Evolutionary conservation across 2,329 filamentous ascomycete species (phyloP), one percentile per base, ranked within the genome.

Genomic region (Diaporthe capsici): DNA sequence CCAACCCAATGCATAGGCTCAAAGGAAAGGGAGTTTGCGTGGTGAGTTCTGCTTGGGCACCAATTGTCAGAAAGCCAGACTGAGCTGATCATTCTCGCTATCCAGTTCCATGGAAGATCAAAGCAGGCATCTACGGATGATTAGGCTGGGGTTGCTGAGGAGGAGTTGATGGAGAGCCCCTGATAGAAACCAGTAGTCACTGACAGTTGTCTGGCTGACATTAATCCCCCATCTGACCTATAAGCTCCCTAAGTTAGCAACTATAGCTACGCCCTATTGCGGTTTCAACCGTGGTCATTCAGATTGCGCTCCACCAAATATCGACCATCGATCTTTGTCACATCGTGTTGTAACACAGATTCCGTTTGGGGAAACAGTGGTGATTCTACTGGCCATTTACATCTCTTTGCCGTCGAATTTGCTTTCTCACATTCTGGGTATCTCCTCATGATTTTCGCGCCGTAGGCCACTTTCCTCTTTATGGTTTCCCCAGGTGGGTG

Each of bases 11-110:
- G 55, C 85, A 88, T 73, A 79, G 79, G 71, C 85, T 84, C 20
- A 83, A 85, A n/a, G 87, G 88, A 6, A 85, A 83, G 8, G 88
- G 87, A 0, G 76, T 90, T 4, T 90, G 88, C 73, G 87, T 90
- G 55, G 80, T 81, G 70, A 79, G 81, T 79, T 10, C 1, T 37
- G 25, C 20, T 3, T 4, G 3, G 8, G 22, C 0, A 37, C 17
- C 12, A 25, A 4, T 25, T 17, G 4, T 44, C 1, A 3, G 22
- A n/a, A 42, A 6, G 4, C 22, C 22, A 17, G 12, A 12, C 60
- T 15, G 1, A 60, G 22, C 74, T 75, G n/a, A 75, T n/a, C 5
- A 17, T 25, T 8, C 13, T 65, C 4, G 2, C 10, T 9, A 3
- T 39, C 5, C 17, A 79, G 78, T 77, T 75, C 28, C 78, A 79